A percentile compares a stretch with the other conserved stretches of the same genome.
Conservation (phyloP, 371 early-diverging fungal species). For the Haplosporangium sp. region DNA sequence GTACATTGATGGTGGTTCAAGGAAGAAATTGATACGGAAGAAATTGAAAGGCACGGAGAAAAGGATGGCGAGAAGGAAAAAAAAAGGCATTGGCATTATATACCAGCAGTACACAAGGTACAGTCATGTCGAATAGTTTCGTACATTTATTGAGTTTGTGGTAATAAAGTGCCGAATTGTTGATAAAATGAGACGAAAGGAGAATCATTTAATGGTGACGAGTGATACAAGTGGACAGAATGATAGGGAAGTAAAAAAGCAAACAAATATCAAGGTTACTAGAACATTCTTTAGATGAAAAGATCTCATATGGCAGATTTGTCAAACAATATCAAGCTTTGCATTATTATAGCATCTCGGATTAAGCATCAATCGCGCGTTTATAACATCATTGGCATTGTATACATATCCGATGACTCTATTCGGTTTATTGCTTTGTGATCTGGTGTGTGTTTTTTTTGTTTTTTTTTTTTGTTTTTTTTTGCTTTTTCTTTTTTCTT, state of each 20-base stretch:
- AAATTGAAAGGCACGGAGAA: conserved; percentile 9
- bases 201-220: not conserved
- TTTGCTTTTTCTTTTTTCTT: not conserved
- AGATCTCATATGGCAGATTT: not conserved
- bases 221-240: not conserved
- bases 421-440: not conserved
- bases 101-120: conserved; percentile 28
- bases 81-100: conserved; percentile 10
- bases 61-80: too few relatives aligned
- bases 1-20: not conserved
- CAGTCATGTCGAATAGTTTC: conserved; percentile 28
- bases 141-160: conserved; percentile 40
- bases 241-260: not conserved
- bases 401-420: not conserved
- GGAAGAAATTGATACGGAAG: conserved; percentile 10
- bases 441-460: not conserved
- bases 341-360: not conserved
- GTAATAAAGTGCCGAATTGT: conserved; percentile 10
- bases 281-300: not conserved
- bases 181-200: not conserved
- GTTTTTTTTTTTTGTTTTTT: not conserved
- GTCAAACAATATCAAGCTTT: not conserved
- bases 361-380: not conserved
- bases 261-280: not conserved
- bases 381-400: not conserved